Evolutionary conservation across 1,284 basidiomycete species (phyloP).

Genomic region (Malassezia psittaci): DNA sequence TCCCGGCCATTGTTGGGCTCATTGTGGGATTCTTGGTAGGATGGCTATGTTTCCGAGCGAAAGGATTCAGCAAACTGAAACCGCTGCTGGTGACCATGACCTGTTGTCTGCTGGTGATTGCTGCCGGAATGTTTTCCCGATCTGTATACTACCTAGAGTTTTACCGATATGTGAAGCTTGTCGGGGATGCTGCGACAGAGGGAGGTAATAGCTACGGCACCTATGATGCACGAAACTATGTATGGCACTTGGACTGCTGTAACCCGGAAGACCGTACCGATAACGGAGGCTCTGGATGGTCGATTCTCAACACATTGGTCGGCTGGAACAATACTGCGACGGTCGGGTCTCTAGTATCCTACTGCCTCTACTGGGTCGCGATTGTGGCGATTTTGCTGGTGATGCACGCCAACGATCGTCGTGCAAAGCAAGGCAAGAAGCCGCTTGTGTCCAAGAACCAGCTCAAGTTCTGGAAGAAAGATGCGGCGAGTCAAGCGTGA

Average conservation of each 20-base stretch:
- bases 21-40: constrained; percentile 29
- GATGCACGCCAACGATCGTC: background rate
- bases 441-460: background rate
- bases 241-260: constrained; percentile 62
- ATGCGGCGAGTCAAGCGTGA: background rate
- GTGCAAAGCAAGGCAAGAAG: background rate
- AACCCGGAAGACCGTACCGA: constrained; percentile 55
- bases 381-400: constrained; percentile 14
- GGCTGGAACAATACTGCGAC: constrained; percentile 45
- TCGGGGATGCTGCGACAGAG: constrained; percentile 39
- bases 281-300: constrained; percentile 45
- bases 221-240: constrained; percentile 33
- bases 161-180: constrained; percentile 32
- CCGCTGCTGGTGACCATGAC: constrained; percentile 35
- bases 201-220: constrained; percentile 30
- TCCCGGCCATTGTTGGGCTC: constrained; percentile 41
- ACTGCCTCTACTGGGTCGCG: constrained; percentile 36
- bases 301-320: constrained; percentile 36
- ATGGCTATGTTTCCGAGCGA: constrained; percentile 26
- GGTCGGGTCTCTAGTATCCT: constrained; percentile 28
- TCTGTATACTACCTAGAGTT: constrained; percentile 40
- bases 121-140: constrained; percentile 37
- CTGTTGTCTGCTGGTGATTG: constrained; percentile 34
- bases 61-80: constrained; percentile 3
- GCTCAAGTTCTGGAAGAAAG: constrained; percentile 1